phyloP scores from a whole-genome alignment of 2,329 filamentous ascomycete species.

The Epichloe hybrida region DNA sequence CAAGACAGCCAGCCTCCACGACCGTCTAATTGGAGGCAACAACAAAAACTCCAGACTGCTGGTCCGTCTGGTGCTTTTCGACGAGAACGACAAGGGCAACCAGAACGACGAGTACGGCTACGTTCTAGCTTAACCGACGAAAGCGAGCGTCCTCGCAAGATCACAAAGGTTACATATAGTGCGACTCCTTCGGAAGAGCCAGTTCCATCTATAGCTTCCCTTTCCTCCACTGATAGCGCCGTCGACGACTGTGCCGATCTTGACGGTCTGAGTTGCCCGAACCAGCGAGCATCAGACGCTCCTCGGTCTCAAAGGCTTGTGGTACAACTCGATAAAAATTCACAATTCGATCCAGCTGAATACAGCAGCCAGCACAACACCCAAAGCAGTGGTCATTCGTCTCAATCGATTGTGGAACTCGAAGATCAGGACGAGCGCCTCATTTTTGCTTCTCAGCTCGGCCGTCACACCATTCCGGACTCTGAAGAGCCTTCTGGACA shows the following conservation, averaged over 20 bases:
- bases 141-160: constrained; percentile 11
- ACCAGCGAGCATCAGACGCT: neutral
- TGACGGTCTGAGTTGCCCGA: neutral
- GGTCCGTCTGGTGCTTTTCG: neutral
- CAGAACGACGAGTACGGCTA: neutral
- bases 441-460: constrained; percentile 17
- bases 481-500: constrained; percentile 26
- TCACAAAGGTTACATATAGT: constrained; percentile 10
- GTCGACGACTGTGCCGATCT: constrained; percentile 7
- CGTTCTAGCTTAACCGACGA: constrained; percentile 6
- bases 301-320: constrained; percentile 9
- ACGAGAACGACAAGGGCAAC: neutral
- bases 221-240: constrained; percentile 12
- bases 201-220: constrained; percentile 16
- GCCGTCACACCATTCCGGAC: constrained; percentile 28
- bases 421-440: constrained; percentile 22
- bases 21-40: constrained; percentile 15
- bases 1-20: constrained; percentile 15
- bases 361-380: constrained; percentile 21
- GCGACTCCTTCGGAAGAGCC: constrained; percentile 17
- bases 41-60: constrained; percentile 1
- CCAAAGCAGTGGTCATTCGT: constrained; percentile 16
- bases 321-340: constrained; percentile 18
- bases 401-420: constrained; percentile 21
- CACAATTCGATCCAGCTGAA: constrained; percentile 21